These are phyloP conservation scores for Sordariomycetes sp. DNA, from an alignment of 2,329 filamentous ascomycete genomes.

Conservation along the genomic window DNA sequence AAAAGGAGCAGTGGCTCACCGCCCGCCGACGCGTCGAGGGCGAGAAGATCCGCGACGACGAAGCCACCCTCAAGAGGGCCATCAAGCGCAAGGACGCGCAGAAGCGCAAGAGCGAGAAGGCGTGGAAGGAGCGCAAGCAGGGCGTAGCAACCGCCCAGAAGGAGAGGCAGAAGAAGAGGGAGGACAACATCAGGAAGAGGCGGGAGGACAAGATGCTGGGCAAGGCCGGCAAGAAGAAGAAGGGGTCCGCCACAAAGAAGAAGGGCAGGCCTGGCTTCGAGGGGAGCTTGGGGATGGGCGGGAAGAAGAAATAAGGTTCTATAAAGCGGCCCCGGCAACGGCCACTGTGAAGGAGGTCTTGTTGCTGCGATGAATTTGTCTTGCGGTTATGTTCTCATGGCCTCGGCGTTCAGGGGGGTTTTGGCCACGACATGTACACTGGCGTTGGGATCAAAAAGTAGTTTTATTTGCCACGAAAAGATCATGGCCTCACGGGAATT, in stretches of 20 bases:
- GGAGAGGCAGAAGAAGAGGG: conserved; percentile 72
- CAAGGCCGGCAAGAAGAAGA: conserved; percentile 51
- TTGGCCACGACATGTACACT: too few relatives aligned
- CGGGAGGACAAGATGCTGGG: conserved; percentile 61
- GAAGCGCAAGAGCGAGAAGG: conserved; percentile 86
- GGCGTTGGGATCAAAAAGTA: too few relatives aligned
- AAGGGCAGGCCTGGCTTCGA: conserved; percentile 58
- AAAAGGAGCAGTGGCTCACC: conserved; percentile 91
- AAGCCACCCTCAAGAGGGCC: conserved; percentile 81
- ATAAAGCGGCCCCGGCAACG: too few relatives aligned
- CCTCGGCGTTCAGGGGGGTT: too few relatives aligned
- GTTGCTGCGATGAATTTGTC: too few relatives aligned
- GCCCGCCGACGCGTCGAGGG: conserved; percentile 84
- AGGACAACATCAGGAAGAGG: conserved; percentile 67
- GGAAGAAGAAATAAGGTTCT: too few relatives aligned
- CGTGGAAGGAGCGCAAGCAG: conserved; percentile 68
- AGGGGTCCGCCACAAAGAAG: conserved; percentile 30
- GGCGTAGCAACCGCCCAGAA: conserved; percentile 69
- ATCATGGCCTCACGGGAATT: too few relatives aligned
- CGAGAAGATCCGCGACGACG: conserved; percentile 82
- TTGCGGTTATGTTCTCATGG: too few relatives aligned
- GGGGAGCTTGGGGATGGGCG: conserved; percentile 51
- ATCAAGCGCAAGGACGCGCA: conserved; percentile 84
- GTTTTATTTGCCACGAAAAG: too few relatives aligned
- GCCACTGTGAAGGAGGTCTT: conserved; percentile 29